Base-by-base conservation (phyloP, 148 eudicot species). In the Rhododendron molle region DNA sequence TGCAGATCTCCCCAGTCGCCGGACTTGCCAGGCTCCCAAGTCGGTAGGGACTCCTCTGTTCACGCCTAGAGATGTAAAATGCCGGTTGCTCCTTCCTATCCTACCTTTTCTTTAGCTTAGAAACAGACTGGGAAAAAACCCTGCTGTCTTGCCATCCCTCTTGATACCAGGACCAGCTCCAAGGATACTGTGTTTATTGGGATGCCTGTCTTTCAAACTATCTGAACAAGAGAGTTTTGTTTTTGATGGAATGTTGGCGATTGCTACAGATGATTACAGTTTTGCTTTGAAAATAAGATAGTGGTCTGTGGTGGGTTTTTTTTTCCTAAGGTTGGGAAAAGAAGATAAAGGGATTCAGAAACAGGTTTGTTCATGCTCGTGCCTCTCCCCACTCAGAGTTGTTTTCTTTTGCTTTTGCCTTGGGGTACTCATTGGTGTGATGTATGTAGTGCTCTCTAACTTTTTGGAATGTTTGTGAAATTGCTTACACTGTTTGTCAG, bases 321-420 rank as follows among this genome's bases (percentile, higher is more conserved):
- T 5, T 50, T 52, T 36, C 23, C 2, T 8, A 5, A 71, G 62
- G 85, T 38, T 82, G 21, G 84, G 78, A 46, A 83, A 46, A 9
- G 56, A 20, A 16, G 56, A 11, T 65, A n/a, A n/a, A 65, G n/a
- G 40, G 49, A 44, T 14, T 16, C 32, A n/a, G 72, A 28, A 69
- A 28, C 40, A 60, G 74, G 78, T 69, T 46, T 28, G 43, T 7
- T 28, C 78, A 83, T 83, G 78, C 78, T 72, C 76, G 23, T 81
- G 67, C 50, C 85, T 83, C 84, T 47, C 60, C 58, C 72, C 85
- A 60, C 85, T 69, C 71, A 30, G 49, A 83, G 49, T 83, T 81
- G 82, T 80, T 47, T 49, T n/a, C 65, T 80, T 81, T 81, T 83
- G 43, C 78, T 71, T 83, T 83, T 83, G 26, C 3, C 18, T 30